Percentiles rank a stretch among this genome's conserved stretches.
Evolutionary conservation across 345 rosid genomes (phyloP).

Genomic region (Fremontodendron californicum): DNA sequence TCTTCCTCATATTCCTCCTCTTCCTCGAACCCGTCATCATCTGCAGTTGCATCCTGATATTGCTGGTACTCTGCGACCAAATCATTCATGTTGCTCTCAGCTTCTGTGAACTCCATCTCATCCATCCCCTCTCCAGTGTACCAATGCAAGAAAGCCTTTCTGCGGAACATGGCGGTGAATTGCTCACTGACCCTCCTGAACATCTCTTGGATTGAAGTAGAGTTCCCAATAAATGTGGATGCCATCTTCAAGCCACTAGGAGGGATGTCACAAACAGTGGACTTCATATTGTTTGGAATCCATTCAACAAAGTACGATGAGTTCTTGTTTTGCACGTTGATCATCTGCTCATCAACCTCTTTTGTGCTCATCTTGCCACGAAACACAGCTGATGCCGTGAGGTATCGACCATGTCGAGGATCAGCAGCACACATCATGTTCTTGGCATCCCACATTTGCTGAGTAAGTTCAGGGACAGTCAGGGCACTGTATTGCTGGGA

Average conservation of each 20-base stretch:
- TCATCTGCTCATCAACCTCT: slow-evolving; percentile 84
- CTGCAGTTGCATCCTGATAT: slow-evolving; percentile 4
- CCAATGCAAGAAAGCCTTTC: slow-evolving; percentile 33
- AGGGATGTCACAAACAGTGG: slow-evolving; percentile 80
- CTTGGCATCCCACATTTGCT: slow-evolving; percentile 69
- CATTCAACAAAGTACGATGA: slow-evolving; percentile 81
- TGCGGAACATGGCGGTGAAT: slow-evolving; percentile 82
- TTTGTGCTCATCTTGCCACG: slow-evolving; percentile 88
- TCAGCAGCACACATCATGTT: slow-evolving; percentile 7
- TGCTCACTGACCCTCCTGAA: slow-evolving; percentile 80
- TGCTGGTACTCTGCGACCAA: slow-evolving; percentile 1
- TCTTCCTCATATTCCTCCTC: slow-evolving; percentile 21
- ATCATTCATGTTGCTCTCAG: slow-evolving; percentile 6
- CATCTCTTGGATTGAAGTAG: slow-evolving; percentile 83
- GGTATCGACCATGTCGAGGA: slow-evolving; percentile 18
- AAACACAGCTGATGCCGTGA: slow-evolving; percentile 30
- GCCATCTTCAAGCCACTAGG: slow-evolving; percentile 78
- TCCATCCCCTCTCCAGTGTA: slow-evolving; percentile 53
- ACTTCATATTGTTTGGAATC: slow-evolving; percentile 81
- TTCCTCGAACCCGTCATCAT: slow-evolving; percentile 54
- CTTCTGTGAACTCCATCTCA: slow-evolving; percentile 74
- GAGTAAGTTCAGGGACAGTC: slow-evolving; percentile 78
- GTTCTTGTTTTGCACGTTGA: slow-evolving; percentile 80
- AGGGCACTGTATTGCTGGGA: slow-evolving; percentile 72
- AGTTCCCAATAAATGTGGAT: slow-evolving; percentile 69